Conservation (phyloP, 306 rosid species). For the Albizia julibrissin region DNA sequence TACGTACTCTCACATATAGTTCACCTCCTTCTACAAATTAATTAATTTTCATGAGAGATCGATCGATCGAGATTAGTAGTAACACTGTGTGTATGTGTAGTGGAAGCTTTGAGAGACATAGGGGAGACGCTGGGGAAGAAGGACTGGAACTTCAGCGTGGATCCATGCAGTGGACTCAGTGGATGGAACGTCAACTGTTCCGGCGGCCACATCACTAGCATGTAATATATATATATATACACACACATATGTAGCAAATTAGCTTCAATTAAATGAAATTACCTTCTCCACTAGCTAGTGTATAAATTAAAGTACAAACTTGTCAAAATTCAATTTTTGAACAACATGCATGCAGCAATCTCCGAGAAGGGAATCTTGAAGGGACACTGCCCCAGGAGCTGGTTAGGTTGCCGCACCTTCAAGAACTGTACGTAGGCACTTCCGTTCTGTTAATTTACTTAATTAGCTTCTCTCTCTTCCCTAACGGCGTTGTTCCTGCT, state of each 20-base stretch:
- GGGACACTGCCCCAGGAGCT: constrained; percentile 45
- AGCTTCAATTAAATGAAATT: no score
- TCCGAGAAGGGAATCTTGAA: constrained; percentile 26
- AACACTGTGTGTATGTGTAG: neutral
- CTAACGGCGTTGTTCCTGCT: neutral
- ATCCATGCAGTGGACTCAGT: neutral
- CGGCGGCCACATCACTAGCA: no score
- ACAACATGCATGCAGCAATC: constrained; percentile 5
- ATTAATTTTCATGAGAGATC: no score
- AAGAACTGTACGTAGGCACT: constrained; percentile 36
- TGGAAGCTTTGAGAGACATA: neutral
- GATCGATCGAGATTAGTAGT: no score
- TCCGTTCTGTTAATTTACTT: neutral
- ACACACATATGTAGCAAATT: no score
- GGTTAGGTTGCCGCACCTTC: constrained; percentile 30
- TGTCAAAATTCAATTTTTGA: neutral
- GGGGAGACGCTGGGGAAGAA: neutral
- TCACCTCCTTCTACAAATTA: no score
- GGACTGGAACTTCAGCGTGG: neutral
- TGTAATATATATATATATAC: no score
- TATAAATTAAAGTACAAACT: neutral
- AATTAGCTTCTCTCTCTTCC: neutral
- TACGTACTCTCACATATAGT: neutral
- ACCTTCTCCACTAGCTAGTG: no score
- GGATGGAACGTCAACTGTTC: no score